phyloP scores from a whole-genome alignment of 2,329 filamentous ascomycete species.

The Aspergillus thermomutatus region DNA sequence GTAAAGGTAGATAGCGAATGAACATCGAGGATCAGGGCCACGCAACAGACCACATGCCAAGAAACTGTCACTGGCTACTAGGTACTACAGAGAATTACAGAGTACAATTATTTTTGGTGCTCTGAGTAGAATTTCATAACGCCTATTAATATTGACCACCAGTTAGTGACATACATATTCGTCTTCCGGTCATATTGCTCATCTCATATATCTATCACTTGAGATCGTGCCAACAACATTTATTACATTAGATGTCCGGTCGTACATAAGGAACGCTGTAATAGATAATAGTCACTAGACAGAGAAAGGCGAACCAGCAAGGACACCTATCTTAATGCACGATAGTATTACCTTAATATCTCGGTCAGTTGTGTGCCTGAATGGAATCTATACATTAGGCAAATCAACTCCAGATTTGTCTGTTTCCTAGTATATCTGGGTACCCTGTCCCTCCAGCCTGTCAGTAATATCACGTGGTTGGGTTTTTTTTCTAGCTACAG shows the following conservation, averaged over 20 bases:
- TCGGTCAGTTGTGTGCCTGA: too few species aligned
- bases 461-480: not conserved
- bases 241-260: not conserved
- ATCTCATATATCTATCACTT: not conserved
- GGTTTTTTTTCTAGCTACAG: not conserved
- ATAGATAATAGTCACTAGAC: not conserved
- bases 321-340: too few species aligned
- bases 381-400: too few species aligned
- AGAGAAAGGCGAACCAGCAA: too few species aligned
- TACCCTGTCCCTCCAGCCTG: too few species aligned
- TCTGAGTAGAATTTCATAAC: not conserved
- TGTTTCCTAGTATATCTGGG: too few species aligned
- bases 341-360: too few species aligned
- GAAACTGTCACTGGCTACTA: too few species aligned
- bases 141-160: too few species aligned
- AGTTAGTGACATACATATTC: not conserved
- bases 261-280: not conserved
- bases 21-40: conserved; percentile 20
- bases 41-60: conserved; percentile 1
- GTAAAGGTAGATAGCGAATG: conserved; percentile 19
- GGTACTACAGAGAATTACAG: too few species aligned
- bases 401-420: too few species aligned
- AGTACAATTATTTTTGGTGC: too few species aligned
- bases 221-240: not conserved
- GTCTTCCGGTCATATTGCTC: not conserved